phyloP scores from a whole-genome alignment of 257 asterid genomes.

The Gynochthodes officinalis region DNA sequence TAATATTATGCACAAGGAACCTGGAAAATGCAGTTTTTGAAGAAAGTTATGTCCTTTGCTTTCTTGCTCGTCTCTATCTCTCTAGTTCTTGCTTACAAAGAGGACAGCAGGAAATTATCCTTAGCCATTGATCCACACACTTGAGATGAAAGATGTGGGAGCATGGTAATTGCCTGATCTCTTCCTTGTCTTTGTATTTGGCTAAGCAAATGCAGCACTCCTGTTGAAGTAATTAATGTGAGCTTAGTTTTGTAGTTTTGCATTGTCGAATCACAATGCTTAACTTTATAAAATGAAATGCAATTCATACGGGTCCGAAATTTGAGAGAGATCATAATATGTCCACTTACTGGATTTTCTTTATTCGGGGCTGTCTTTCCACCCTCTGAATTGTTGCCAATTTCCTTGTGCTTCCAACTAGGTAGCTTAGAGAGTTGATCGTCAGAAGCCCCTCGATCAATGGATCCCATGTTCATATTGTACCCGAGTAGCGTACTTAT shows the following conservation, averaged over 20 bases:
- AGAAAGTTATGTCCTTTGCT: conserved; percentile 17
- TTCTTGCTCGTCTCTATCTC: conserved; percentile 16
- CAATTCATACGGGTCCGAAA: no score
- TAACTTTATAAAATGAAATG: no score
- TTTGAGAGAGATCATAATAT: neutral
- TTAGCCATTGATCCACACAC: conserved; percentile 97
- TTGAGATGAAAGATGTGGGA: conserved; percentile 72
- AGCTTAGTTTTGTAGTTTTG: no score
- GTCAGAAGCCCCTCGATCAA: conserved; percentile 75
- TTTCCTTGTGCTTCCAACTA: conserved; percentile 61
- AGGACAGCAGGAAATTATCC: conserved; percentile 73
- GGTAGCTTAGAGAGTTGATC: conserved; percentile 63
- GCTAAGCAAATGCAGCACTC: conserved; percentile 92
- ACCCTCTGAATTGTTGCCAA: conserved; percentile 24
- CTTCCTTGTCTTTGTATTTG: conserved; percentile 78
- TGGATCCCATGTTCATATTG: conserved; percentile 76
- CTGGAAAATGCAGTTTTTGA: neutral
- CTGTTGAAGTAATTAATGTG: no score
- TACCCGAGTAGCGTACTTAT: conserved; percentile 71
- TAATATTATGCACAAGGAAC: neutral
- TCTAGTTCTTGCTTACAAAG: conserved; percentile 46
- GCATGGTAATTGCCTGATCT: conserved; percentile 78
- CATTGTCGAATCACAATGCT: no score
- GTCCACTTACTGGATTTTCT: conserved; percentile 49
- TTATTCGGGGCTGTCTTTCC: conserved; percentile 31